Percentiles rank a stretch among this genome's conserved stretches.
These are phyloP conservation scores for Magnolia officinalis DNA, from an alignment of 164 flowering plant species.

Conservation along the genomic window DNA sequence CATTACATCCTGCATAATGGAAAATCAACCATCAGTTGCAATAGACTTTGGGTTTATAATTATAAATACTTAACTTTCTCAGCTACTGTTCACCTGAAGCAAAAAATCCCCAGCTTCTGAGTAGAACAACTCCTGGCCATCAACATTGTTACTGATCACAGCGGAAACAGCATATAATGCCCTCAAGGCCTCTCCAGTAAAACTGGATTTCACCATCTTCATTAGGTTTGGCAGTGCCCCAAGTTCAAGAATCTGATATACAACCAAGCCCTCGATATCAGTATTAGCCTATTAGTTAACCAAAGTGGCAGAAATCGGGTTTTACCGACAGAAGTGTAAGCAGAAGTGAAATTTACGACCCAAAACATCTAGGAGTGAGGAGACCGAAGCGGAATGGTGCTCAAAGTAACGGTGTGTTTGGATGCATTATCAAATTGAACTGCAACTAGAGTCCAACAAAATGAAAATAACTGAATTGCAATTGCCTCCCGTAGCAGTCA, in stretches of 20 bases:
- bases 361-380: not conserved
- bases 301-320: not conserved
- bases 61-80: not conserved
- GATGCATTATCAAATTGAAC: no score
- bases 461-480: no score
- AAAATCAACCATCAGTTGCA: not conserved
- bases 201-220: conserved; percentile 65
- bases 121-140: conserved; percentile 66
- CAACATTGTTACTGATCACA: conserved; percentile 61
- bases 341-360: not conserved
- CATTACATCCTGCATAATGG: conserved; percentile 51
- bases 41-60: not conserved
- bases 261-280: not conserved
- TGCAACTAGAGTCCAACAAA: no score
- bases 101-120: conserved; percentile 58
- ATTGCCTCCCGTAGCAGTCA: no score
- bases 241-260: conserved; percentile 53
- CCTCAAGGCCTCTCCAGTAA: conserved; percentile 67
- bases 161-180: conserved; percentile 90
- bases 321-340: not conserved
- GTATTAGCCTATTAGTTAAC: not conserved
- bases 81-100: conserved; percentile 56
- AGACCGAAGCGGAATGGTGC: not conserved
- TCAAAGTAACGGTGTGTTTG: not conserved
- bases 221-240: conserved; percentile 66